Conservation (phyloP, 176 grass and related monocot genomes). For the Musa itinerans region DNA sequence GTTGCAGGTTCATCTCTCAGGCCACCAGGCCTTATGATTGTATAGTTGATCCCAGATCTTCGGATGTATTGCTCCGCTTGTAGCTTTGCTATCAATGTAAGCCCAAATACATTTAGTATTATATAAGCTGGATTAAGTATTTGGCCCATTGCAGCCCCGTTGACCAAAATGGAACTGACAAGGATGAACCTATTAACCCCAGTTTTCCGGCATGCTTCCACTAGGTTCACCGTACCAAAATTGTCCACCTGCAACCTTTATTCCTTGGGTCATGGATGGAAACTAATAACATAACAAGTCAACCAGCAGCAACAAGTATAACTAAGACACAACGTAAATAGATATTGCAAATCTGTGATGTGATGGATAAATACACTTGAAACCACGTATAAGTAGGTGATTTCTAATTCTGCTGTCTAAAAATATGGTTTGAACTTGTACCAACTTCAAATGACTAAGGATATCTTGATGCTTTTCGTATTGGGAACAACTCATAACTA, state of each 20-base stretch:
- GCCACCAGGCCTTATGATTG: constrained; percentile 64
- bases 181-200: constrained; percentile 56
- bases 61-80: constrained; percentile 59
- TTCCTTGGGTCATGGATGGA: constrained; percentile 1
- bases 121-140: constrained; percentile 63
- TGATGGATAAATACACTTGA: neutral
- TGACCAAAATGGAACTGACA: constrained; percentile 62
- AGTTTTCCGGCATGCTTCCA: constrained; percentile 58
- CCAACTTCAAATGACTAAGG: neutral
- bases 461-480: neutral
- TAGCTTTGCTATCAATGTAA: constrained; percentile 58
- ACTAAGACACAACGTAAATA: neutral
- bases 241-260: constrained; percentile 47
- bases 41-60: constrained; percentile 64
- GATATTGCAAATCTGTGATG: neutral
- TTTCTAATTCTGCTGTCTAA: too few relatives aligned
- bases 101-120: constrained; percentile 55
- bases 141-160: constrained; percentile 51
- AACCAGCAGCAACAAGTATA: neutral
- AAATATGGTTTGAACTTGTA: neutral
- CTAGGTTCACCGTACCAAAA: constrained; percentile 61
- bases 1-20: constrained; percentile 42
- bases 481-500: too few relatives aligned
- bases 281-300: neutral
- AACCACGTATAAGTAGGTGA: too few relatives aligned